A percentile compares a stretch with the other conserved stretches of the same genome.
phyloP scores from a whole-genome alignment of 2,329 filamentous ascomycete species.

The Akanthomyces uredinophilus region DNA sequence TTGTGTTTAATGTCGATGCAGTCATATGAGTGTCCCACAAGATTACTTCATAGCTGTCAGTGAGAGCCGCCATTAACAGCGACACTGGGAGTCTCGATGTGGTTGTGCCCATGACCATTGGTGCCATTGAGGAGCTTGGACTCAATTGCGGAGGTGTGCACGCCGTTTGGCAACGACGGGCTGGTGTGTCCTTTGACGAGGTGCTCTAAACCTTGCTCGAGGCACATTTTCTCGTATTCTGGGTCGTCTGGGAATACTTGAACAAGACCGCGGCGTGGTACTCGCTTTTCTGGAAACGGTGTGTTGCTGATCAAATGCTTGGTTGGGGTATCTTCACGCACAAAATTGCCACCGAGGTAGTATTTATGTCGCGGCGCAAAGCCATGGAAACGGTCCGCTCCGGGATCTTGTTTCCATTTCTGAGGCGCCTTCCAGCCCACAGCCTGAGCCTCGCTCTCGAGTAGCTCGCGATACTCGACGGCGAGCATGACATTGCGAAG shows the following conservation, averaged over 20 bases:
- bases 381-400: conserved; percentile 43
- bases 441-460: conserved; percentile 44
- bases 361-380: conserved; percentile 55
- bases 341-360: conserved; percentile 51
- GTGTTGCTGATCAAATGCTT: conserved; percentile 44
- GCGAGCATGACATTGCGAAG: conserved; percentile 50
- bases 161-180: conserved; percentile 41
- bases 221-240: conserved; percentile 50
- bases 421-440: conserved; percentile 36
- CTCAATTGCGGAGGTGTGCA: conserved; percentile 42
- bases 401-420: conserved; percentile 58
- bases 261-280: conserved; percentile 50
- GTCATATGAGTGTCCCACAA: not conserved
- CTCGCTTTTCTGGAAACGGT: conserved; percentile 50
- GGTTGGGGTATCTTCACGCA: conserved; percentile 46
- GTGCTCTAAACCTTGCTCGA: conserved; percentile 53
- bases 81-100: conserved; percentile 19
- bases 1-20: too few species aligned
- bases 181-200: conserved; percentile 43
- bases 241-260: conserved; percentile 52
- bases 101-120: conserved; percentile 17
- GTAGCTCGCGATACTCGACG: conserved; percentile 55
- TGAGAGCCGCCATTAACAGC: conserved; percentile 27
- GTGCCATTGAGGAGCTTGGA: conserved; percentile 20
- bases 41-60: not conserved